Evolutionary conservation across 176 grass and related monocot genomes (phyloP), one percentile per base, ranked within the genome.

Genomic region (Aegilops umbellulata): DNA sequence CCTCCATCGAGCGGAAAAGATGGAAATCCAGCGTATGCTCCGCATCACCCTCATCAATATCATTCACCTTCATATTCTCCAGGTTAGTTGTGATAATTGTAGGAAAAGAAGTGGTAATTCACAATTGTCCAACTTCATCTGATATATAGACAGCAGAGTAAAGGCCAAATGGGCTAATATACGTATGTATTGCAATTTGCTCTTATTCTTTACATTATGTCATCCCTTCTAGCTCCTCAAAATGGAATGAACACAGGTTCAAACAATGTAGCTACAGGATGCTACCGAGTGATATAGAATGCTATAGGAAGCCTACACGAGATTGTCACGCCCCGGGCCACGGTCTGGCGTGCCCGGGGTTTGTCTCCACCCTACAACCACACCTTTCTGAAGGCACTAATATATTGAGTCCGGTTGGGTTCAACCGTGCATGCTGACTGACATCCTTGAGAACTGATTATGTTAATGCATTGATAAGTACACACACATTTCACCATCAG

Each of bases 11-110:
- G 83, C 67, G 83, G 91, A 90, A 90, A 65, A 41, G 57, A 60
- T 76, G 80, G 84, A 79, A 77, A 75, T 68, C 89, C 86, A 74
- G 84, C 81, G 70, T 71, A 90, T 87, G 84, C 91, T 89, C 91
- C 91, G 71, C 74, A 20, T 31, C 87, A 83, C 75, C 65, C 58
- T 25, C 65, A 64, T 70, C 73, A 82, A 61, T 82, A 87, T 55
- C 81, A 84, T 86, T 60, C 78, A 0, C 76, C 86, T 65, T 60
- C 83, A 9, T 86, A 89, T 77, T 51, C 80, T 91, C 88, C 73
- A 86, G 93, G 93, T 98, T 86, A 76, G 78, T 66, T 20, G 24
- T 76, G 25, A 20, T 76, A 30, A 10, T 76, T 76, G 27, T 76
- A 76, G 72, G 42, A 51, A 76, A 25, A 76, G 16, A 49, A 17